phyloP scores from a whole-genome alignment of 1,284 basidiomycete genomes.

The Pyrrhoderma noxium region DNA sequence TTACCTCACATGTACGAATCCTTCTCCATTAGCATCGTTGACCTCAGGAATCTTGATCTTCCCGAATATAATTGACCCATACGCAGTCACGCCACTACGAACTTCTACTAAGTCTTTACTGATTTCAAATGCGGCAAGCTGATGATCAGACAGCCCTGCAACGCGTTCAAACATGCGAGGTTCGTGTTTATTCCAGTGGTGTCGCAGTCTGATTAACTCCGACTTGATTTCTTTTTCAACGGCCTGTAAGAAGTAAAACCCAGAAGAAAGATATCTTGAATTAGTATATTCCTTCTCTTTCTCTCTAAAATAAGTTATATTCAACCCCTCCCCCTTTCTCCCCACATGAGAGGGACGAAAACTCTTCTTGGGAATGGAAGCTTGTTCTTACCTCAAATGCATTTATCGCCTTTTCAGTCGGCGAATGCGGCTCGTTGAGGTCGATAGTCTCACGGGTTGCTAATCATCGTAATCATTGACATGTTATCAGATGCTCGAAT shows the following conservation, averaged over 20 bases:
- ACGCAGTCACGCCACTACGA: slow-evolving; percentile 40
- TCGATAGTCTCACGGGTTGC: slow-evolving; percentile 49
- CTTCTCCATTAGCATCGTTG: slow-evolving; percentile 54
- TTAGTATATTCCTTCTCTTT: too few relatives aligned
- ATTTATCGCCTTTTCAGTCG: slow-evolving; percentile 49
- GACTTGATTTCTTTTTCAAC: slow-evolving; percentile 50
- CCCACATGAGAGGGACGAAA: too few relatives aligned
- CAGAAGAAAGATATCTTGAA: too few relatives aligned
- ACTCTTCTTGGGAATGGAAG: too few relatives aligned
- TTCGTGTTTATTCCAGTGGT: slow-evolving; percentile 65
- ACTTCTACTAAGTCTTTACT: slow-evolving; percentile 51
- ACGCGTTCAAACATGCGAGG: slow-evolving; percentile 67
- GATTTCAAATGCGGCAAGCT: slow-evolving; percentile 47
- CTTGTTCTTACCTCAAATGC: slow-evolving; percentile 43
- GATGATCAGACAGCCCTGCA: slow-evolving; percentile 39
- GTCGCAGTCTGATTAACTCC: slow-evolving; percentile 56
- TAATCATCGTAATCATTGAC: slow-evolving; percentile 23
- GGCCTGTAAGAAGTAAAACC: too few relatives aligned
- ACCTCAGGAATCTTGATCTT: slow-evolving; percentile 67
- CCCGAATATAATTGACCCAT: slow-evolving; percentile 67
- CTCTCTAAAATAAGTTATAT: too few relatives aligned
- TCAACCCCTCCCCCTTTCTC: too few relatives aligned
- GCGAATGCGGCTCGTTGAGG: slow-evolving; percentile 52
- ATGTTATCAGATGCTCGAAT: too few relatives aligned
- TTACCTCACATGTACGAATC: slow-evolving; percentile 64